Evolutionary conservation across 108 stramenopile species (phyloP), one percentile per base, ranked within the genome.

Genomic region (Aureococcus anophagefferens): DNA sequence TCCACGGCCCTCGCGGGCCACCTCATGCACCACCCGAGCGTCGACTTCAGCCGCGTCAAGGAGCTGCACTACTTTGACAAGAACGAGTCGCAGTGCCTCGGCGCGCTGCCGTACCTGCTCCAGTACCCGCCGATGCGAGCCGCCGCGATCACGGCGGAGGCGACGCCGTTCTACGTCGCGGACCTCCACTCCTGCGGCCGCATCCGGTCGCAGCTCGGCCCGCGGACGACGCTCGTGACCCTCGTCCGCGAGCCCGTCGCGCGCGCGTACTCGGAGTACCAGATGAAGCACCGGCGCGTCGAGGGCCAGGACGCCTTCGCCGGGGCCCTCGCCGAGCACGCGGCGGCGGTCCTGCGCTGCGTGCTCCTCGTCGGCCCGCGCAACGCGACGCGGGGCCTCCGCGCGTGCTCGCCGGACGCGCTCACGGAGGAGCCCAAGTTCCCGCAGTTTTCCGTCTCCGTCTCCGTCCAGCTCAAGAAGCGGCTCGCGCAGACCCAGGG

Each of bases 51-150:
- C 25, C 25, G 0, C 14, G 40, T 51, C 29, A 83, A 83, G 66
- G 82, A 83, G 66, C 36, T 81, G 5, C 82, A 83, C 46, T 80
- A 72, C 68, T 83, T 83, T 46, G 82, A 83, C 77, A 65, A 64
- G 35, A 46, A 65, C 46, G 29, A 30, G 46, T 62, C 21, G 4
- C 44, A 18, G 11, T 51, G 51, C 29, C 36, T 0, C 51, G 33
- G 33, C 31, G 33, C 45, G 30, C 30, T 33, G 30, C 32, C 21
- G 33, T 33, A 46, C 33, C 32, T 70, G 30, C 51, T 59, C 51
- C 17, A 25, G 21, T 44, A 11, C 40, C 40, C 40, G 40, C 9
- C 40, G 40, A 5, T 5, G 9, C 9, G 13, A 5, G 40, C 5
- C 9, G 5, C 13, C 9, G 13, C 5, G 13, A 5, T 21, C n/a